Conservation (phyloP, 345 rosid species). For the Brassica incana region DNA sequence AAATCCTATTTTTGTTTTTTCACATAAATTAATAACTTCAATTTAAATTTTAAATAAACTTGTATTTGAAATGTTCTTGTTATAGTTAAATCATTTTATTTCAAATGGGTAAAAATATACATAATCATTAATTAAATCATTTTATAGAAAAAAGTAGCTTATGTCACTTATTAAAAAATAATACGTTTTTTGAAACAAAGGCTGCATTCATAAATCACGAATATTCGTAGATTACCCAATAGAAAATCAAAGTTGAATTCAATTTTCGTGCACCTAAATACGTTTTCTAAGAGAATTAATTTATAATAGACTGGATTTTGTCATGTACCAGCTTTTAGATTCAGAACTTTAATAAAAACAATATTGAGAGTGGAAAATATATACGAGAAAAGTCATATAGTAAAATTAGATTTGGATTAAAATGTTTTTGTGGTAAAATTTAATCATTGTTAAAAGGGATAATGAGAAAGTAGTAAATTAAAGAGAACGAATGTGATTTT, state of each 20-base stretch:
- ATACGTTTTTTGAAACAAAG: neutral
- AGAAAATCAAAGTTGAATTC: neutral
- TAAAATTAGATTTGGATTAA: neutral
- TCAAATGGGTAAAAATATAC: too few relatives aligned
- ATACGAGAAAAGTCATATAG: neutral
- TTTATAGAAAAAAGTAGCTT: neutral
- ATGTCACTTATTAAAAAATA: neutral
- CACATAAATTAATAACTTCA: neutral
- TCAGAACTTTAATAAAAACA: neutral
- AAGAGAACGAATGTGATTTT: neutral
- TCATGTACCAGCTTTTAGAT: too few relatives aligned
- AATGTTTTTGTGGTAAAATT: neutral
- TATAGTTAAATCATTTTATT: neutral
- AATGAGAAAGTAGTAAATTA: neutral
- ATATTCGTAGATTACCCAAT: neutral
- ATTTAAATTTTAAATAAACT: neutral
- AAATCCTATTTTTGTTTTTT: neutral
- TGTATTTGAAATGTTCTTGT: neutral
- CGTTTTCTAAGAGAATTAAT: too few relatives aligned
- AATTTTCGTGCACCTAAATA: too few relatives aligned
- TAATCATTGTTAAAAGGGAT: neutral
- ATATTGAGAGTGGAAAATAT: neutral
- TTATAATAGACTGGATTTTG: too few relatives aligned
- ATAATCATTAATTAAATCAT: neutral
- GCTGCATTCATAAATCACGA: too few relatives aligned